Evolutionary conservation across 345 rosid species (phyloP), one percentile per base, ranked within the genome.

Genomic region (Hevea brasiliensis): DNA sequence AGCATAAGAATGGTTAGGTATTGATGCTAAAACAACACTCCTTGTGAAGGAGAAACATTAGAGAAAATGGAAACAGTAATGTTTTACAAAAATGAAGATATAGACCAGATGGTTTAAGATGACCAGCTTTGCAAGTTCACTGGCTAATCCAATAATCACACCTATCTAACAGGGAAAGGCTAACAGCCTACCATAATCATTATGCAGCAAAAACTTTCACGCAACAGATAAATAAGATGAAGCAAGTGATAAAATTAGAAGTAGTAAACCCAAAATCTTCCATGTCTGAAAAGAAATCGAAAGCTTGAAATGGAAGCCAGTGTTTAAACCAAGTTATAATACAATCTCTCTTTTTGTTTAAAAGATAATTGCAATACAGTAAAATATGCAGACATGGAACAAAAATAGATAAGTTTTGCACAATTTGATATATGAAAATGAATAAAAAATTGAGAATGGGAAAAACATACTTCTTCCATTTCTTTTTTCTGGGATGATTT

Each of bases 401-500:
- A 65, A 24, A 48, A 66, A 57, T 4, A 11, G 32, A 20, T 12
- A 14, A 21, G 20, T 32, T 60, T 44, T n/a, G 61, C 29, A 11
- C 44, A 37, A 12, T 24, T 20, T 24, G 1, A 4, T 0, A 24
- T 26, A 23, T 65, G 29, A 15, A 8, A 26, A 3, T 8, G 13
- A 41, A 73, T 29, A 55, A 54, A 32, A 32, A 53, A 57, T 5
- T 1, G 8, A 64, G 29, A 17, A 11, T 23, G 29, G 47, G 26
- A 61, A 54, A 66, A 68, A 75, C 88, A 58, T 87, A 96, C 99
- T 84, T 93, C 99, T 78, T 96, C 97, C 81, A 96, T 92, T 89
- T 96, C 99, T 68, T 91, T 93, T 77, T 96, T 96, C 86, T 96
- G 98, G 67, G 84, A 85, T 53, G 91, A 80, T 85, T 93, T 96